Percentiles rank a stretch among this genome's conserved stretches.
phyloP scores from a whole-genome alignment of 176 grass and related monocot genomes.

The bread wheat (Triticum aestivum) region DNA sequence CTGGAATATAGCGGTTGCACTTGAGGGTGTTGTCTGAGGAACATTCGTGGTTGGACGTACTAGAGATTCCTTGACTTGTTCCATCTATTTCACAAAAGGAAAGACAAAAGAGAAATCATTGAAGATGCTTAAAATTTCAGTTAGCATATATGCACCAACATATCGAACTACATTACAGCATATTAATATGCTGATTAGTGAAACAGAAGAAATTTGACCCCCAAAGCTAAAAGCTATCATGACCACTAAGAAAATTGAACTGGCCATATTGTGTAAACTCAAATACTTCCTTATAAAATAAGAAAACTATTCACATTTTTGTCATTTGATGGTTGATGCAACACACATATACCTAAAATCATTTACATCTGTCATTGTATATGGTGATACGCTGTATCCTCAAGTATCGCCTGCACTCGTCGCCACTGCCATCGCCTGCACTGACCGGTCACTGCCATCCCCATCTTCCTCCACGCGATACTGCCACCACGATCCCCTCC shows the following conservation, averaged over 20 bases:
- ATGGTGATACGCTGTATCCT: no score
- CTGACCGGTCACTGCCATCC: no score
- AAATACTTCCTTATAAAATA: not conserved
- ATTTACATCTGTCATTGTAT: not conserved
- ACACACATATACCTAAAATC: not conserved
- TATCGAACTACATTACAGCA: not conserved
- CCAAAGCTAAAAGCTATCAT: not conserved
- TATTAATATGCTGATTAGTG: not conserved
- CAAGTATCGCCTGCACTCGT: no score
- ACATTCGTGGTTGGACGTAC: constrained; percentile 30
- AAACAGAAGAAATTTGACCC: not conserved
- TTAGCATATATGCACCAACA: not conserved
- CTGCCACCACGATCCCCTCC: no score
- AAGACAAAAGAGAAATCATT: not conserved
- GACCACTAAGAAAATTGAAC: not conserved
- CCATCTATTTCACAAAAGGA: constrained; percentile 50
- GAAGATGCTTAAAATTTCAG: not conserved
- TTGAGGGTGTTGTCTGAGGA: constrained; percentile 18
- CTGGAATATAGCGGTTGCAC: constrained; percentile 5
- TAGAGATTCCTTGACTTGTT: constrained; percentile 49
- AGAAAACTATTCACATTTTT: not conserved
- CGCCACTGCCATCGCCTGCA: no score
- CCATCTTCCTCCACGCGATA: no score
- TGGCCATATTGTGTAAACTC: not conserved
- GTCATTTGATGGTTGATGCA: not conserved